A percentile compares a stretch with the other conserved stretches of the same genome.
These are phyloP conservation scores for Chalciporus pseudorubinellus DNA, from an alignment of 768 basidiomycete genomes.

Conservation along the genomic window DNA sequence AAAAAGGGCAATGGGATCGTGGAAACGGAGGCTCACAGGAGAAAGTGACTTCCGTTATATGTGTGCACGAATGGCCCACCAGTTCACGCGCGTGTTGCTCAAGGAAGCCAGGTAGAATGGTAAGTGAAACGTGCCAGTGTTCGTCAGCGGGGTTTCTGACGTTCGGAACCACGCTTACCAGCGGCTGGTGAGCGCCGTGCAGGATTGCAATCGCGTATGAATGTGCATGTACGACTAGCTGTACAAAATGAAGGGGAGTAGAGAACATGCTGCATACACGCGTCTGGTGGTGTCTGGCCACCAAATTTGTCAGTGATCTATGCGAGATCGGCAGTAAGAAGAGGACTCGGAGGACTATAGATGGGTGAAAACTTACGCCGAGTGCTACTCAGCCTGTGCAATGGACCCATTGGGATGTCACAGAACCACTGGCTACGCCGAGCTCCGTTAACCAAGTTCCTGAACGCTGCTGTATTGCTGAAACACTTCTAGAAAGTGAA, in stretches of 20 bases:
- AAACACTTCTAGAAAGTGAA: slow-evolving; percentile 5
- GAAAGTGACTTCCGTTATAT: slow-evolving; percentile 20
- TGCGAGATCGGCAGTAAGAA: not conserved
- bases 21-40: slow-evolving; percentile 10
- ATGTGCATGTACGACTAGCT: slow-evolving; percentile 12
- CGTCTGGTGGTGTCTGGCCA: slow-evolving; percentile 1
- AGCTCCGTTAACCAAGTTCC: not conserved
- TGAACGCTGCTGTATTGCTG: not conserved
- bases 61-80: slow-evolving; percentile 10
- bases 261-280: slow-evolving; percentile 15
- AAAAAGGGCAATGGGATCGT: slow-evolving; percentile 7
- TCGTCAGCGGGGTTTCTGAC: slow-evolving; percentile 7
- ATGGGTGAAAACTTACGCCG: not conserved
- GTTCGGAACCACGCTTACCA: not conserved
- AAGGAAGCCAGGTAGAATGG: slow-evolving; percentile 14
- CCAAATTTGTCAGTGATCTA: not conserved
- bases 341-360: not conserved
- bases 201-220: slow-evolving; percentile 15
- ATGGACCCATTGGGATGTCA: not conserved
- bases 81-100: slow-evolving; percentile 12
- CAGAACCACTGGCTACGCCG: not conserved
- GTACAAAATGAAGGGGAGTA: no score
- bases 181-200: slow-evolving; percentile 19
- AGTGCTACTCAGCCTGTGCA: not conserved
- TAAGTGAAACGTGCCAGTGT: slow-evolving; percentile 8